Conservation (phyloP, 805 yeast genomes). For the Candida insectalens region DNA sequence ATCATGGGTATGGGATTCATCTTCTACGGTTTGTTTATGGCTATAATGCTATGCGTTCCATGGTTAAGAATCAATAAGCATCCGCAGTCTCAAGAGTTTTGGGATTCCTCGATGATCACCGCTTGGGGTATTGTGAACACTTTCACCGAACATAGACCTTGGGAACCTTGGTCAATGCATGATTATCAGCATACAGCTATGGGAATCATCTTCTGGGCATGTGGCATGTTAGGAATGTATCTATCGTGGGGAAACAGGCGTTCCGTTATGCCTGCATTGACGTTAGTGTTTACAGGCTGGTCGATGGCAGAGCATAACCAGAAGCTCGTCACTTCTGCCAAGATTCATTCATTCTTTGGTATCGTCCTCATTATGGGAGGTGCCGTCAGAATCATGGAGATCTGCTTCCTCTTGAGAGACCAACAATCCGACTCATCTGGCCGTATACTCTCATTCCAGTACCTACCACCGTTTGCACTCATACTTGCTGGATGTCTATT, state of each 20-base stretch:
- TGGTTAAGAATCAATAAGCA: slow-evolving; percentile 52
- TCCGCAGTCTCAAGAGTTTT: slow-evolving; percentile 69
- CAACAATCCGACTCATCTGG: slow-evolving; percentile 31
- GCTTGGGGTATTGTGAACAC: slow-evolving; percentile 91
- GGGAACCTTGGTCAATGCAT: slow-evolving; percentile 92
- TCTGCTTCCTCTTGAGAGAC: slow-evolving; percentile 67
- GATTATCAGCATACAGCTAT: slow-evolving; percentile 93
- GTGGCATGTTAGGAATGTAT: slow-evolving; percentile 79
- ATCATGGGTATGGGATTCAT: slow-evolving; percentile 92
- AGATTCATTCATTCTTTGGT: slow-evolving; percentile 85
- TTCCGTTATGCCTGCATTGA: slow-evolving; percentile 69
- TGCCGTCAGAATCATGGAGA: slow-evolving; percentile 63
- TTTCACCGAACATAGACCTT: slow-evolving; percentile 84
- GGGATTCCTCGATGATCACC: slow-evolving; percentile 73
- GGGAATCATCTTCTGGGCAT: slow-evolving; percentile 97
- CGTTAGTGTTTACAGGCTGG: slow-evolving; percentile 84
- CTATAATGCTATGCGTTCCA: slow-evolving; percentile 59
- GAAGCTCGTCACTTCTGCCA: slow-evolving; percentile 64
- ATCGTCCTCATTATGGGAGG: slow-evolving; percentile 74
- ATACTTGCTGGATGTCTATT: slow-evolving; percentile 72
- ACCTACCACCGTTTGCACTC: slow-evolving; percentile 74
- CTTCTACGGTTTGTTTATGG: slow-evolving; percentile 63
- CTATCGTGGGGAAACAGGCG: slow-evolving; percentile 61
- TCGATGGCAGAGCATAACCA: slow-evolving; percentile 91
- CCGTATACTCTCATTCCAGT: slow-evolving; percentile 63